These are phyloP conservation scores for Wallacemonas sp. DNA, from an alignment of 208 protist genomes.

Conservation along the genomic window DNA sequence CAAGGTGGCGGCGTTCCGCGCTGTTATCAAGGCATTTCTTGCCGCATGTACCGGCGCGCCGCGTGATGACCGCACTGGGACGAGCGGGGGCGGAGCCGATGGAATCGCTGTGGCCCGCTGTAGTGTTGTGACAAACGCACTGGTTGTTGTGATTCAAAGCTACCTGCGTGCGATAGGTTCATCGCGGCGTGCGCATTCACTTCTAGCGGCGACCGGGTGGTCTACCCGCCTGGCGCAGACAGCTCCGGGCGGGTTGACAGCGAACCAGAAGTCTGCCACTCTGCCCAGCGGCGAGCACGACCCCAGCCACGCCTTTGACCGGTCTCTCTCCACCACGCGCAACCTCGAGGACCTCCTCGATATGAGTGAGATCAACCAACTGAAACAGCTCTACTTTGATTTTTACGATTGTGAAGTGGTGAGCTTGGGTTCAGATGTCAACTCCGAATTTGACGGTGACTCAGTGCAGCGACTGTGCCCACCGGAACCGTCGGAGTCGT, in stretches of 20 bases:
- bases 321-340: constrained; percentile 26
- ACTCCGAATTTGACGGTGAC: constrained; percentile 7
- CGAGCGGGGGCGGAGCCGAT: constrained; percentile 25
- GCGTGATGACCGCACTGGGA: neutral
- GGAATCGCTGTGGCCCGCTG: constrained; percentile 63
- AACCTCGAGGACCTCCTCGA: constrained; percentile 61
- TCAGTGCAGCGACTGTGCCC: neutral
- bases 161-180: constrained; percentile 49
- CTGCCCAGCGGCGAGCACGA: no score
- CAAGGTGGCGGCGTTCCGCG: constrained; percentile 67
- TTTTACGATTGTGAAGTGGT: constrained; percentile 87
- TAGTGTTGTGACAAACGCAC: constrained; percentile 67
- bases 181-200: constrained; percentile 1
- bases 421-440: constrained; percentile 16
- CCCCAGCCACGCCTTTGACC: constrained; percentile 6
- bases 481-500: neutral
- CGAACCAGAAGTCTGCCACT: no score
- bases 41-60: neutral
- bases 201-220: neutral
- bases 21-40: constrained; percentile 60
- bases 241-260: no score
- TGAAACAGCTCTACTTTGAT: constrained; percentile 90
- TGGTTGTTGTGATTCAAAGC: constrained; percentile 67
- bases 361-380: constrained; percentile 50
- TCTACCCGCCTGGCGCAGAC: constrained; percentile 3